phyloP scores from a whole-genome alignment of 306 rosid genomes.

The cucumber (Cucumis sativus) region Cucumber_9930_V3 NC_026660.2:27243501-27244000 shows the following conservation, averaged over 20 bases:
- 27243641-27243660: too few relatives aligned
- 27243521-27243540: not conserved
- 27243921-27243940: too few relatives aligned
- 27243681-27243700: too few relatives aligned
- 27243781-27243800: not conserved
- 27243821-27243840: not conserved
- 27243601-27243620: too few relatives aligned
- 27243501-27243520: not conserved
- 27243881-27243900: not conserved
- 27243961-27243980: too few relatives aligned
- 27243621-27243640: not conserved
- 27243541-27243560: not conserved
- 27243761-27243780: not conserved
- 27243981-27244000: too few relatives aligned
- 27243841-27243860: not conserved
- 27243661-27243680: not conserved
- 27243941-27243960: too few relatives aligned
- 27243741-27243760: not conserved
- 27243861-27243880: not conserved
- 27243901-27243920: not conserved
- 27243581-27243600: too few relatives aligned
- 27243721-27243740: not conserved
- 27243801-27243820: not conserved
- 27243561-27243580: too few relatives aligned
- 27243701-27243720: not conserved